A percentile compares a stretch with the other conserved stretches of the same genome.
phyloP scores from a whole-genome alignment of 1,284 basidiomycete species.

The Pseudozyma tsukubaensis region DNA sequence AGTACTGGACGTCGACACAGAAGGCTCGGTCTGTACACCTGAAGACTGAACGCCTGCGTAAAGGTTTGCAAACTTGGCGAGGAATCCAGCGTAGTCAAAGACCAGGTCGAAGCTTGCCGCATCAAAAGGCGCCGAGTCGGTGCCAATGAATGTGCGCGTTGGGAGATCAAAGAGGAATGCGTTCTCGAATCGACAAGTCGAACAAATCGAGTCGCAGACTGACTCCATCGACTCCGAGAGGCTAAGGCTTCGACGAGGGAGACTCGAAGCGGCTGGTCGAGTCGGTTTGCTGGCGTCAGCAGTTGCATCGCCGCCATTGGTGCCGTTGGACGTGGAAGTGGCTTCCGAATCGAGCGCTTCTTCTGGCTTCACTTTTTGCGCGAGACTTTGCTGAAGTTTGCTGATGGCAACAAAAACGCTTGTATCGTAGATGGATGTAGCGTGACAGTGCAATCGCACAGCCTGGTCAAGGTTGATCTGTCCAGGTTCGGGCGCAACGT shows the following conservation, averaged over 20 bases:
- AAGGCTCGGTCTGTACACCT: slow-evolving; percentile 9
- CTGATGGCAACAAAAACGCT: slow-evolving; percentile 89
- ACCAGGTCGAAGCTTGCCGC: slow-evolving; percentile 86
- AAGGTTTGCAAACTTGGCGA: slow-evolving; percentile 84
- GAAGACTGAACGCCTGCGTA: slow-evolving; percentile 73
- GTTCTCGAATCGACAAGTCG: slow-evolving; percentile 88
- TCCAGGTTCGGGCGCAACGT: slow-evolving; percentile 39
- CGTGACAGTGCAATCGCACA: slow-evolving; percentile 75
- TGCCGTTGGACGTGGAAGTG: slow-evolving; percentile 1
- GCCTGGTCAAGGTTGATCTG: slow-evolving; percentile 58
- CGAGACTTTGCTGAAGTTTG: slow-evolving; percentile 72
- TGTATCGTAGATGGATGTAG: slow-evolving; percentile 90
- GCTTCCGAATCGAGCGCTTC: slow-evolving; percentile 76
- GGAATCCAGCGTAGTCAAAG: slow-evolving; percentile 88
- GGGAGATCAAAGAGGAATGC: slow-evolving; percentile 90
- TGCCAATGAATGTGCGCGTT: slow-evolving; percentile 88
- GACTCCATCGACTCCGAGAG: slow-evolving; percentile 54
- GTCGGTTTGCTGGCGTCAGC: slow-evolving; percentile 18
- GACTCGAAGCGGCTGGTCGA: slow-evolving; percentile 21
- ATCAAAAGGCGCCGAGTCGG: slow-evolving; percentile 92
- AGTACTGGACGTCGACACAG: slow-evolving; percentile 2
- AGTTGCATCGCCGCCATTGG: slow-evolving; percentile 1
- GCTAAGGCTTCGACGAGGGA: slow-evolving; percentile 22
- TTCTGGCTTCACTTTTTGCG: slow-evolving; percentile 78
- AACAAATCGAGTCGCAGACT: slow-evolving; percentile 52